Evolutionary conservation across 768 basidiomycete genomes (phyloP), one percentile per base, ranked within the genome.

Genomic region (Naganishia vishniacii): DNA sequence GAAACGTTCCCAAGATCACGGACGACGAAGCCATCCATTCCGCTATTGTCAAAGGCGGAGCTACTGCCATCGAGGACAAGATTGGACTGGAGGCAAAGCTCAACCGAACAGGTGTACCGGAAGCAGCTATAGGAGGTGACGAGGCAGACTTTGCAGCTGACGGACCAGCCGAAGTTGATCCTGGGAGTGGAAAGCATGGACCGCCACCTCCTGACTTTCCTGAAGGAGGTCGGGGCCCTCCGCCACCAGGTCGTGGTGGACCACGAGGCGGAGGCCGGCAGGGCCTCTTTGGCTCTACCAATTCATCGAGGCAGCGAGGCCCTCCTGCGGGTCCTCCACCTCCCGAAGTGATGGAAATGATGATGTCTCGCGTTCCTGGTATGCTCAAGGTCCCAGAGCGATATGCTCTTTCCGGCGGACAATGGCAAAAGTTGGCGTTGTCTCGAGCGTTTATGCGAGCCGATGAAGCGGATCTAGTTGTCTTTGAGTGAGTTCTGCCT

Each of bases 391-490:
- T 51, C 1, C 26, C 40, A n/a, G 41, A 40, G 20, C 20, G 13
- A 7, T n/a, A 47, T 26, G 32, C 53, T 29, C 40, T 59, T 18
- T 45, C 53, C 13, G 89, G 89, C 44, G 90, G 90, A 70, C 89
- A 92, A 58, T 74, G 73, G 73, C 73, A 72, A 49, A 61, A 70
- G 25, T 12, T 93, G 62, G 89, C 91, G 18, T 82, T 92, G 51
- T 87, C 89, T 48, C 83, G 91, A 49, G 88, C 89, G 16, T 91
- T 92, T 71, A 89, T 91, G 87, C 81, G 89, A 65, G 86, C 88
- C n/a, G 49, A 82, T 80, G 70, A 84, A 83, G 71, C 87, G 84
- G 88, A 91, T 76, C 78, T 92, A 15, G 79, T 92, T 32, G 77
- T 92, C 44, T 87, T 92, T 72, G 91, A 93, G 70, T 69, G 58